Base-by-base conservation (phyloP, 345 rosid species). In the Pistacia integerrima region DNA sequence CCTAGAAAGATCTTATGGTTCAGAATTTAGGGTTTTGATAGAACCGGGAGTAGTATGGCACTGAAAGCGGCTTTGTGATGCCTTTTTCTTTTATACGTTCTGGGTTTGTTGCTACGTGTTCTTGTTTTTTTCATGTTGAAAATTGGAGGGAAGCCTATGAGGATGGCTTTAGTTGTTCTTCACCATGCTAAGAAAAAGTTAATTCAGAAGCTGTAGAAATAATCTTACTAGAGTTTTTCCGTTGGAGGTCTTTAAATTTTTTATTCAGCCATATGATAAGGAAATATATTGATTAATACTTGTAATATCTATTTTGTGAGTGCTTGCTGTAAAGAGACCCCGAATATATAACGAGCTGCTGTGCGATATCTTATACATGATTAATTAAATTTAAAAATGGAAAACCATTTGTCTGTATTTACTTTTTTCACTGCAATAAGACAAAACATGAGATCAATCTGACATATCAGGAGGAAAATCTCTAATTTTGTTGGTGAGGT, bases 1-100 rank as follows among this genome's bases (percentile, higher is more conserved):
- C 57, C 1, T 14, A 55, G 25, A 41, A 64, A 35, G 71, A 22
- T 74, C 66, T 54, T 22, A 3, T 55, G n/a, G 11, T 38, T 65
- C 55, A 35, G 55, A 74, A 22, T 64, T 54, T 36, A 33, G 63
- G 38, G 70, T 30, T 55, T 58, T 73, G 54, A 22, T 22, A 52
- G 60, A 51, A 51, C n/a, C 49, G 4, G 51, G 65, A 14, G 22
- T 48, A 12, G 36, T 38, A 22, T 18, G 38, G 36, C 20, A 22
- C 44, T 36, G 28, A 65, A 20, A 46, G 62, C 14, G 52, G 61
- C 6, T 36, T 70, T 0, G 0, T 36, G 16, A 36, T 56, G 64
- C 52, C 18, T 41, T 56, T 38, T 35, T 5, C 52, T 12, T 57
- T 36, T 36, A 22, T 12, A n/a, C 4, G 12, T 11, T 14, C 46